Evolutionary conservation across 2,329 filamentous ascomycete genomes (phyloP).

Genomic region (Bipolaris victoriae): DNA sequence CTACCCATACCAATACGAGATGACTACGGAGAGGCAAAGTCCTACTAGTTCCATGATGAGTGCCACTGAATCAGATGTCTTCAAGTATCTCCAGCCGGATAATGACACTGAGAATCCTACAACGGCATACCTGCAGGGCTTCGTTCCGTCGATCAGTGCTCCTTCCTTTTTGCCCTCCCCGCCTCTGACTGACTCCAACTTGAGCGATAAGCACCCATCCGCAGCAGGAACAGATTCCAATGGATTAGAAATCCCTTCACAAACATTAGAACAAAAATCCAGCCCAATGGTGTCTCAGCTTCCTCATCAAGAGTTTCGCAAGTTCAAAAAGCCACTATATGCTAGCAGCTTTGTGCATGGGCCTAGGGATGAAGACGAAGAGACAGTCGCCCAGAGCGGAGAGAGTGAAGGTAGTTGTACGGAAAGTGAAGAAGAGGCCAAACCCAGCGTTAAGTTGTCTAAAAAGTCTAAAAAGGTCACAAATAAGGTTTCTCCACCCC

Average conservation of each 20-base stretch:
- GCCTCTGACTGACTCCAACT: slow-evolving; percentile 25
- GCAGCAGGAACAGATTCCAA: slow-evolving; percentile 27
- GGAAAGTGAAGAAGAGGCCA: slow-evolving; percentile 28
- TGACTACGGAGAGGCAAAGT: slow-evolving; percentile 18
- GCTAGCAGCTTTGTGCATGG: slow-evolving; percentile 43
- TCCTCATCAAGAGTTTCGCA: slow-evolving; percentile 20
- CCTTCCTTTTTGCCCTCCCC: slow-evolving; percentile 27
- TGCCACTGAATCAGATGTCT: slow-evolving; percentile 32
- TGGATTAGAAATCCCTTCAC: slow-evolving; percentile 41
- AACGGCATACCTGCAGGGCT: slow-evolving; percentile 16
- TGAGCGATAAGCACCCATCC: slow-evolving; percentile 31
- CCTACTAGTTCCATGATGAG: slow-evolving; percentile 30
- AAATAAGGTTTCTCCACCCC: slow-evolving; percentile 28
- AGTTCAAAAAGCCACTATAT: slow-evolving; percentile 40
- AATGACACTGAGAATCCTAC: slow-evolving; percentile 18
- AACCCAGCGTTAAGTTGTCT: slow-evolving; percentile 16
- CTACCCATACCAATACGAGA: slow-evolving; percentile 31
- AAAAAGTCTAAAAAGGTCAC: slow-evolving; percentile 17
- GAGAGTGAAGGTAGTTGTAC: slow-evolving; percentile 16
- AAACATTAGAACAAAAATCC: slow-evolving; percentile 31
- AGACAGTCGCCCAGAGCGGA: slow-evolving; percentile 18
- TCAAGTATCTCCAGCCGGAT: slow-evolving; percentile 35
- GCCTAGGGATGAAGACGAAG: slow-evolving; percentile 23
- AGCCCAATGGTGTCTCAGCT: slow-evolving; percentile 14
- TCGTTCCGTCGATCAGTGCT: slow-evolving; percentile 27